These are phyloP conservation scores for Gossypium armourianum DNA, from an alignment of 441 rosid species.

Conservation along the genomic window DNA sequence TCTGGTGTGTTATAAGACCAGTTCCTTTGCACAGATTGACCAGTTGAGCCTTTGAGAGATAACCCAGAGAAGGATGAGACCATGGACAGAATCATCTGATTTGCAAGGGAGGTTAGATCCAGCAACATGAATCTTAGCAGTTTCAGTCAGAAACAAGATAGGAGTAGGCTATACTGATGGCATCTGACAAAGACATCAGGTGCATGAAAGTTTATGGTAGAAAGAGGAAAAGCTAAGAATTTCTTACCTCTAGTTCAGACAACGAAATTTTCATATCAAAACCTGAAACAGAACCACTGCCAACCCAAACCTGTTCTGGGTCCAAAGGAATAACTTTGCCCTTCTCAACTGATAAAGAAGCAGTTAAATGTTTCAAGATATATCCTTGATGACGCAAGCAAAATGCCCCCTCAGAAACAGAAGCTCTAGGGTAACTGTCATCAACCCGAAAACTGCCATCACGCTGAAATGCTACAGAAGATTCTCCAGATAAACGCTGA, in stretches of 20 bases:
- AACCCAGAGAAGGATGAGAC: slow-evolving; percentile 45
- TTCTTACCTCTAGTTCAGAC: slow-evolving; percentile 59
- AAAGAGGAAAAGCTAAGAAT: neutral
- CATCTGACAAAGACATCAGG: neutral
- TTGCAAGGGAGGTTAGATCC: slow-evolving; percentile 23
- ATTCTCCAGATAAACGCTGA: slow-evolving; percentile 29
- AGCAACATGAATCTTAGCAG: slow-evolving; percentile 8
- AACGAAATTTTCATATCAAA: slow-evolving; percentile 56
- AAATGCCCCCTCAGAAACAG: slow-evolving; percentile 23
- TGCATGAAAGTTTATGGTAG: neutral
- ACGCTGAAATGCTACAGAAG: slow-evolving; percentile 26
- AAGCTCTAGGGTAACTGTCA: slow-evolving; percentile 31
- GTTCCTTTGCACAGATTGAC: slow-evolving; percentile 28
- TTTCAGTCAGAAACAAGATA: slow-evolving; percentile 12
- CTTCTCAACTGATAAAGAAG: slow-evolving; percentile 44
- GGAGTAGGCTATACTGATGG: slow-evolving; percentile 9
- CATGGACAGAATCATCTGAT: slow-evolving; percentile 60
- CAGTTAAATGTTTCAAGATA: slow-evolving; percentile 54
- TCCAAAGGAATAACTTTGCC: slow-evolving; percentile 28
- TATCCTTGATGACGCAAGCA: slow-evolving; percentile 32
- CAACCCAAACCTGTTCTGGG: slow-evolving; percentile 47
- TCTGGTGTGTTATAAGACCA: slow-evolving; percentile 30
- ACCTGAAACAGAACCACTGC: slow-evolving; percentile 62
- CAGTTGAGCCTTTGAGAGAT: slow-evolving; percentile 29
- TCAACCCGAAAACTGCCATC: slow-evolving; percentile 29